Evolutionary conservation across 805 yeast genomes (phyloP), one percentile per base, ranked within the genome.

Genomic region (Saccharomycopsis babjevae): DNA sequence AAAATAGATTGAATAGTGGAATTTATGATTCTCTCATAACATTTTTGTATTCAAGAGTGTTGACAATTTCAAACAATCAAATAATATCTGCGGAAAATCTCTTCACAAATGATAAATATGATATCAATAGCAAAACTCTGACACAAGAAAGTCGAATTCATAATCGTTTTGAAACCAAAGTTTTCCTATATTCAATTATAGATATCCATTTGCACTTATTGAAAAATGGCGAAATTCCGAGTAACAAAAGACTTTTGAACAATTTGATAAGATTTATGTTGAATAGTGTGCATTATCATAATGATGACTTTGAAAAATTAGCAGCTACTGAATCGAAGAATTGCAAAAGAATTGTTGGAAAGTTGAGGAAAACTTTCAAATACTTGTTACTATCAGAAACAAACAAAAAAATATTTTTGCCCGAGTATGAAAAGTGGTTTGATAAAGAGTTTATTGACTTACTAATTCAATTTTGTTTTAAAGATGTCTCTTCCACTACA

Each of bases 161-260:
- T 2, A 22, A 42, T n/a, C 11, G 15, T 34, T 3, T 18, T 42
- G 28, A 42, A 4, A 42, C 4, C 6, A 42, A 42, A 7, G 50
- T 22, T 4, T 46, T 46, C 5, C 28, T 46, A 22, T 22, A 22
- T 46, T 30, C 52, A 7, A 57, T 57, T 4, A 22, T 30, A n/a
- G 59, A 57, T n/a, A 42, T 57, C 30, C 59, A 57, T 42, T 40
- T 57, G 13, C 36, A 42, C 13, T 57, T 57, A 46, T 30, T 57
- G 15, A 39, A 46, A 22, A 30, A 28, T 16, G 30, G 40, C 4
- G 52, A 42, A 16, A 40, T 57, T 16, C 59, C 59, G 43, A 30
- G 40, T 16, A 46, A 42, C n/a, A 30, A 28, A 11, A 46, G 6
- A 7, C 39, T 57, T 34, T 16, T 57, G 10, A 46, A 43, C 16